Percentiles rank a stretch among this genome's conserved stretches.
Evolutionary conservation across 495 filamentous ascomycete species (phyloP).

Genomic region (Evernia prunastri): DNA sequence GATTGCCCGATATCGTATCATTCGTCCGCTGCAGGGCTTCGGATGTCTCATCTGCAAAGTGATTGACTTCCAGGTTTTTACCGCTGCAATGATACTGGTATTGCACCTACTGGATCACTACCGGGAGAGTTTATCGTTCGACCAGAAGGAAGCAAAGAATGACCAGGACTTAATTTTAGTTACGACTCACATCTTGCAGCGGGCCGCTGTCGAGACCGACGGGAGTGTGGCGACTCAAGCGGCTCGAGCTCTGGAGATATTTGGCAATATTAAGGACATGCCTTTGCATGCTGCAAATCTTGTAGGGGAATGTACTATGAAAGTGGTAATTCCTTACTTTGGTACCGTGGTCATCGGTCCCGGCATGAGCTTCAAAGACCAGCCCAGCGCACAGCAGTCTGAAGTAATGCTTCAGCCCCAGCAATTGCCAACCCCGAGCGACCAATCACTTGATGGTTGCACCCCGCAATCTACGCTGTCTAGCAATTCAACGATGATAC

Average conservation of each 20-base stretch:
- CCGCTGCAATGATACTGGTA: conserved; percentile 42
- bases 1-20: conserved; percentile 37
- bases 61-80: conserved; percentile 51
- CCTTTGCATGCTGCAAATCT: not conserved
- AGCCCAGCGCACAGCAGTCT: conserved; percentile 9
- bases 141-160: conserved; percentile 33
- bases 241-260: conserved; percentile 39
- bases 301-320: conserved; percentile 22
- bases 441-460: not conserved
- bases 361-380: conserved; percentile 28
- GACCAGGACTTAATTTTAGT: conserved; percentile 43
- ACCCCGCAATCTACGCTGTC: not conserved
- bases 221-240: conserved; percentile 46
- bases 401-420: not conserved
- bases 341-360: conserved; percentile 37
- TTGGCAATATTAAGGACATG: conserved; percentile 22
- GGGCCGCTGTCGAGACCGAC: conserved; percentile 36
- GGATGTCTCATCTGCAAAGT: conserved; percentile 45
- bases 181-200: conserved; percentile 37
- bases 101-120: conserved; percentile 39
- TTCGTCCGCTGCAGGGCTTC: conserved; percentile 34
- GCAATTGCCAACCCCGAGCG: conserved; percentile 17
- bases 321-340: conserved; percentile 43
- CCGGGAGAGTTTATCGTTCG: conserved; percentile 16
- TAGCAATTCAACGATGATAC: not conserved